phyloP scores from a whole-genome alignment of 2,329 filamentous ascomycete genomes.

The Aureobasidium melanogenum region DNA sequence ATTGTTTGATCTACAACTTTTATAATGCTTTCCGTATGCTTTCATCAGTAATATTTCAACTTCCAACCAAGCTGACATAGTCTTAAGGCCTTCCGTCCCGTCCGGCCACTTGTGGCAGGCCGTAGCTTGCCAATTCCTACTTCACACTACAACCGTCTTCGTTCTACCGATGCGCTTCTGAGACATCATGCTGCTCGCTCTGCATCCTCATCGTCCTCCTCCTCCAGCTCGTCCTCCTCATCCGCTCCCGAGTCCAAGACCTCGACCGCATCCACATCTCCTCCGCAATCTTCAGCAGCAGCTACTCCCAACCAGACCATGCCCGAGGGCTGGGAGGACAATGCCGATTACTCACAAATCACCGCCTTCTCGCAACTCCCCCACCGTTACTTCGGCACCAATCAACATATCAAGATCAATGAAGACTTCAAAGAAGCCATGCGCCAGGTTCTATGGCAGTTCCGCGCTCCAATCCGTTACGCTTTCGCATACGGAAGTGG shows the following conservation, averaged over 20 bases:
- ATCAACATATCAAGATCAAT: slow-evolving; percentile 94
- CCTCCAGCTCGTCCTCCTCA: neutral
- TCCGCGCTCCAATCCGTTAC: slow-evolving; percentile 87
- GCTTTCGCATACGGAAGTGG: slow-evolving; percentile 96
- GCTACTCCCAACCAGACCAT: slow-evolving; percentile 23
- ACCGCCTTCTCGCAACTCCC: slow-evolving; percentile 68
- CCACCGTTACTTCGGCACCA: slow-evolving; percentile 76
- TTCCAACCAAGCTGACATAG: neutral
- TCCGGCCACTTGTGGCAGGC: neutral
- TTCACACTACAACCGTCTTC: neutral
- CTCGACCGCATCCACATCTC: neutral
- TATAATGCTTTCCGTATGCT: slow-evolving; percentile 9
- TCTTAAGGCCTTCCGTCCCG: neutral
- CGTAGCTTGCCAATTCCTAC: neutral
- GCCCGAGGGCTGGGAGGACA: slow-evolving; percentile 63
- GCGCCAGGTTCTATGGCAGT: slow-evolving; percentile 80
- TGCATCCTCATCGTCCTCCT: neutral
- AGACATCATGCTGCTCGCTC: neutral
- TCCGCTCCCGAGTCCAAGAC: neutral
- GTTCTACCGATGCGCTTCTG: neutral
- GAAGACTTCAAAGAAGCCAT: slow-evolving; percentile 89
- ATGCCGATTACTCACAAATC: slow-evolving; percentile 57
- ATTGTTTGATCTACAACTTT: neutral
- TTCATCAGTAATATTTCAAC: too few relatives aligned
- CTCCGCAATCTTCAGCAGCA: neutral